Evolutionary conservation across 2,329 filamentous ascomycete genomes (phyloP).

Genomic region (Colletotrichum euphorbiae): DNA sequence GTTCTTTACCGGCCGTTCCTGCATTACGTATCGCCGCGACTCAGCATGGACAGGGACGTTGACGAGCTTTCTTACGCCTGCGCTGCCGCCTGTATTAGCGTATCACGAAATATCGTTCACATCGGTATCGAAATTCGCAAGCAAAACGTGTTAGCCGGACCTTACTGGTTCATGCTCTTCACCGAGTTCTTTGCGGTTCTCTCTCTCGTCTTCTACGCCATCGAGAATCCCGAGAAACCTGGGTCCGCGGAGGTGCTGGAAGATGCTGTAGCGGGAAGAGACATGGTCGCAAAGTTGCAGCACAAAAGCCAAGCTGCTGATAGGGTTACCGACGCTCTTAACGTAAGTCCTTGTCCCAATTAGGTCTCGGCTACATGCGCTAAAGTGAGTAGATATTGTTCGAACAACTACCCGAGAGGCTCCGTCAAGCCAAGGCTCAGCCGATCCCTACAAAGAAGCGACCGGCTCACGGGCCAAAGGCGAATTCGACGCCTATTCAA

Average conservation of each 20-base stretch:
- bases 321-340: slow-evolving; percentile 81
- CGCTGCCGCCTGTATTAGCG: slow-evolving; percentile 69
- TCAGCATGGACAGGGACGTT: slow-evolving; percentile 66
- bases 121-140: slow-evolving; percentile 83
- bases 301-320: slow-evolving; percentile 91
- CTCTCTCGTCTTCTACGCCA: slow-evolving; percentile 81
- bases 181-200: slow-evolving; percentile 86
- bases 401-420: slow-evolving; percentile 80
- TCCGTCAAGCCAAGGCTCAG: slow-evolving; percentile 64
- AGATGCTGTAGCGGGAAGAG: slow-evolving; percentile 86
- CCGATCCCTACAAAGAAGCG: slow-evolving; percentile 65
- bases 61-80: slow-evolving; percentile 85
- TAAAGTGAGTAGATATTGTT: slow-evolving; percentile 74
- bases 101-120: slow-evolving; percentile 80
- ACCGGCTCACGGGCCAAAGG: slow-evolving; percentile 60
- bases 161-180: slow-evolving; percentile 89
- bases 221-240: slow-evolving; percentile 81
- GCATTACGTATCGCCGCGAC: slow-evolving; percentile 80
- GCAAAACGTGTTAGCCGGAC: slow-evolving; percentile 79
- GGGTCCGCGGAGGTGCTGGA: slow-evolving; percentile 83
- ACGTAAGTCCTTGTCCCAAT: slow-evolving; percentile 63
- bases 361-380: background rate
- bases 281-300: slow-evolving; percentile 82
- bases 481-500: slow-evolving; percentile 46
- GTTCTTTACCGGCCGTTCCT: slow-evolving; percentile 86